Evolutionary conservation across 2,329 filamentous ascomycete genomes (phyloP), one percentile per base, ranked within the genome.

Genomic region (Allantophomopsis lycopodina): DNA sequence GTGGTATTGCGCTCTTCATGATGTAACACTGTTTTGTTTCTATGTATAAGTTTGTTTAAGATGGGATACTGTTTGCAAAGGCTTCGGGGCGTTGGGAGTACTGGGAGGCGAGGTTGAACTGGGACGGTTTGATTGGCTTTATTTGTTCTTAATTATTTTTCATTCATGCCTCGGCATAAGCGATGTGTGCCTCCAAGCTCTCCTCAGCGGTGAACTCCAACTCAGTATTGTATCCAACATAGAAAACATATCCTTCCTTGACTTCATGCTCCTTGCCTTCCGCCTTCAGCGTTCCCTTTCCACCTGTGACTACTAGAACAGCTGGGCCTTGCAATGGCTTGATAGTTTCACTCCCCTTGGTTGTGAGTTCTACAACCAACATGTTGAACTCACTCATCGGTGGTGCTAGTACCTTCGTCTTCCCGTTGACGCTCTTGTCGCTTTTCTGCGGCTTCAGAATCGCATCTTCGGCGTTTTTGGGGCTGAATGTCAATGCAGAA

Each of bases 321-420:
- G 71, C 74, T 0, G 79, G 78, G 0, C 80, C 81, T 0, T 66
- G 61, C 15, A 78, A 59, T 2, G 63, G 59, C 35, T 57, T 59
- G 13, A 82, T 59, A 5, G 59, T 63, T 48, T 87, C 81, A 31
- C 58, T 68, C 49, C 83, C 75, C 0, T 69, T 72, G 0, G 57
- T 56, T 3, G 53, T 56, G n/a, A 87, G 50, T 15, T 67, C 65
- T 2, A 71, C 76, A 36, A 68, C 64, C 10, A 85, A 58, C 60
- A 87, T 72, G 48, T 76, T 71, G 51, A 88, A 87, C 57, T 87
- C 82, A 49, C 71, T 76, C 56, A 84, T 68, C 0, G 79, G 78
- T 5, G 81, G 80, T 8, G 63, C 65, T 51, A 82, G 83, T 2
- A 77, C 60, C 37, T 67, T 63, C 1, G 79, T 82, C 56, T 71